Evolutionary conservation across 768 basidiomycete genomes (phyloP).

Genomic region (Gymnopilus junonius): DNA sequence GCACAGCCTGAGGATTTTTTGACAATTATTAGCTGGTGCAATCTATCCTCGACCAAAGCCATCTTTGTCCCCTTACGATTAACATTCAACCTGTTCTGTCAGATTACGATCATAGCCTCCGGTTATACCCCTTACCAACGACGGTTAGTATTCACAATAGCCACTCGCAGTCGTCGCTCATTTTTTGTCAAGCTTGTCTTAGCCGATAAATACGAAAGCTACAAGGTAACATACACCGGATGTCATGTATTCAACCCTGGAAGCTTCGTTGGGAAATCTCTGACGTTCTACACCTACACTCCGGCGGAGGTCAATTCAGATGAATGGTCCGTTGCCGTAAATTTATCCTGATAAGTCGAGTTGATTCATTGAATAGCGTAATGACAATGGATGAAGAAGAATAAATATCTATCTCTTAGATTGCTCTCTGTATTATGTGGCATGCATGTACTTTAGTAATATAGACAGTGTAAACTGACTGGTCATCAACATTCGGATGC

Average conservation of each 20-base stretch:
- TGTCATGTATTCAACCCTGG: slow-evolving; percentile 99
- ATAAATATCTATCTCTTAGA: background rate
- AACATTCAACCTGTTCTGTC: slow-evolving; percentile 86
- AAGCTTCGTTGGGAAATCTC: slow-evolving; percentile 81
- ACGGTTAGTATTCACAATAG: slow-evolving; percentile 55
- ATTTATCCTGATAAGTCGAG: background rate
- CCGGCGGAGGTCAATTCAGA: slow-evolving; percentile 86
- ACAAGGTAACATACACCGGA: slow-evolving; percentile 95
- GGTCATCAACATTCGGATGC: background rate
- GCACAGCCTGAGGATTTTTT: background rate
- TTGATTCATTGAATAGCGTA: slow-evolving; percentile 30
- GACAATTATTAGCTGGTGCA: slow-evolving; percentile 77
- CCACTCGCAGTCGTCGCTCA: background rate
- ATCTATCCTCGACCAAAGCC: slow-evolving; percentile 92
- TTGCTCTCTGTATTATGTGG: background rate
- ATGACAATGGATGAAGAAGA: slow-evolving; percentile 46
- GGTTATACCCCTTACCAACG: slow-evolving; percentile 94
- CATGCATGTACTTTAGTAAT: too few relatives aligned
- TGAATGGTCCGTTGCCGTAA: slow-evolving; percentile 60
- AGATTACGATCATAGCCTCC: slow-evolving; percentile 90
- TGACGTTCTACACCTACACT: slow-evolving; percentile 89
- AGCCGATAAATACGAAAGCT: slow-evolving; percentile 96
- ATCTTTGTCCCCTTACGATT: slow-evolving; percentile 86
- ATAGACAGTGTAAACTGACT: too few relatives aligned
- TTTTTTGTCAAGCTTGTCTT: slow-evolving; percentile 70